Evolutionary conservation across 257 asterid genomes (phyloP).

Genomic region (Cordia subcordata): DNA sequence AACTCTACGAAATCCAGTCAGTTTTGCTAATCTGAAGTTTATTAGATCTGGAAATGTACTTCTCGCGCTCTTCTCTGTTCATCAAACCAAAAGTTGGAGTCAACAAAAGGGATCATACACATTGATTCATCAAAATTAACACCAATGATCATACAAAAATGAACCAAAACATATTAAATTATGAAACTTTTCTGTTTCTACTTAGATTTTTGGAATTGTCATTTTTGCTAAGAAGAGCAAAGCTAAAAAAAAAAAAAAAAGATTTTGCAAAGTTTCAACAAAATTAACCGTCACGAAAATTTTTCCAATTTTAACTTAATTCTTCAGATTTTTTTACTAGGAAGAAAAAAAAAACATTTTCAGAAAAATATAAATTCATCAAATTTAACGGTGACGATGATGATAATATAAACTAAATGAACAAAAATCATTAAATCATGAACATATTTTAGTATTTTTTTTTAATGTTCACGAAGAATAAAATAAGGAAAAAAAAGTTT

Average conservation of each 20-base stretch:
- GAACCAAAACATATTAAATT: not conserved
- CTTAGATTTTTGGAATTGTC: too few species aligned
- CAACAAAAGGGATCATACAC: not conserved
- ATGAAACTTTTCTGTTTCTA: too few species aligned
- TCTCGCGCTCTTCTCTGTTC: constrained; percentile 85
- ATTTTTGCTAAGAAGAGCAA: not conserved
- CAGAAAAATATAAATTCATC: not conserved
- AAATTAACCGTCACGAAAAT: not conserved
- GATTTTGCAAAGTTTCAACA: not conserved
- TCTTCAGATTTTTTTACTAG: too few species aligned
- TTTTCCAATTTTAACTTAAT: too few species aligned
- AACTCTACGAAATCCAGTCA: constrained; percentile 85
- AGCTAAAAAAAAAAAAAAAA: too few species aligned
- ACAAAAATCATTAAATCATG: not conserved
- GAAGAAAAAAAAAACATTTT: too few species aligned
- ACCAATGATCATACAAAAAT: not conserved
- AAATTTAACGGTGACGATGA: not conserved
- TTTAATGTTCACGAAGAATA: not conserved
- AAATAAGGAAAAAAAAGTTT: not conserved
- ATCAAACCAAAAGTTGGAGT: constrained; percentile 5
- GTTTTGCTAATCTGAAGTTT: constrained; percentile 72
- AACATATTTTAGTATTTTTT: too few species aligned
- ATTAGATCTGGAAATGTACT: constrained; percentile 92
- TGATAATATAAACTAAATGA: not conserved
- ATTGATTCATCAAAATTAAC: not conserved